phyloP scores from a whole-genome alignment of 169 alveolate species.

The Plasmodium chabaudi region DNA sequence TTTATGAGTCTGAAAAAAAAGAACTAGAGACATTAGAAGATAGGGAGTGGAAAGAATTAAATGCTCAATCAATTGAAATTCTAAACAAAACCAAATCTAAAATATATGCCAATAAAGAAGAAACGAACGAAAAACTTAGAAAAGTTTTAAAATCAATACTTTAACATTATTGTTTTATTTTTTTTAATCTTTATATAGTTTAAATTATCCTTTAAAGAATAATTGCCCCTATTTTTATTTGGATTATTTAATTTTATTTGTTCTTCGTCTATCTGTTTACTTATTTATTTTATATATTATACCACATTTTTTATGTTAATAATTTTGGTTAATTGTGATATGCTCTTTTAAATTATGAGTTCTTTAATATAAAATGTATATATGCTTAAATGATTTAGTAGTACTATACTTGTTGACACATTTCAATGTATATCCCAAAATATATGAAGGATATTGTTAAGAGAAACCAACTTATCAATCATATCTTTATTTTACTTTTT shows the following conservation, averaged over 20 bases:
- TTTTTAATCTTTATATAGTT: not conserved
- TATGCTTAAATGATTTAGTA: too few relatives aligned
- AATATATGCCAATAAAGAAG: conserved; percentile 48
- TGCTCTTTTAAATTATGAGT: too few relatives aligned
- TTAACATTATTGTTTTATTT: not conserved
- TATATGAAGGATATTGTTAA: too few relatives aligned
- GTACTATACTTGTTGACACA: too few relatives aligned
- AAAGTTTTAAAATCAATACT: conserved; percentile 48
- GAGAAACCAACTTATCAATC: too few relatives aligned
- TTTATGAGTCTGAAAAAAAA: conserved; percentile 50
- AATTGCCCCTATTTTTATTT: too few relatives aligned
- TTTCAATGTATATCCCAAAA: too few relatives aligned
- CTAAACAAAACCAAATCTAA: conserved; percentile 41
- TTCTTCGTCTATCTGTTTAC: not conserved
- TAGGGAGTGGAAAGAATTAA: conserved; percentile 61
- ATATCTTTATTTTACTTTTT: too few relatives aligned
- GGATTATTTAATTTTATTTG: not conserved
- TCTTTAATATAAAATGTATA: too few relatives aligned
- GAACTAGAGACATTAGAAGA: conserved; percentile 61
- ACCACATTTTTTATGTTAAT: too few relatives aligned
- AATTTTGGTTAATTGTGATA: too few relatives aligned
- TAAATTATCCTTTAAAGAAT: too few relatives aligned
- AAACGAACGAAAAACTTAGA: conserved; percentile 58
- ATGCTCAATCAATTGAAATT: conserved; percentile 38
- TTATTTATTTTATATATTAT: not conserved